Percentiles rank a stretch among this genome's conserved stretches.
phyloP scores from a whole-genome alignment of 2,329 filamentous ascomycete species.

The Penicillium janthinellum region DNA sequence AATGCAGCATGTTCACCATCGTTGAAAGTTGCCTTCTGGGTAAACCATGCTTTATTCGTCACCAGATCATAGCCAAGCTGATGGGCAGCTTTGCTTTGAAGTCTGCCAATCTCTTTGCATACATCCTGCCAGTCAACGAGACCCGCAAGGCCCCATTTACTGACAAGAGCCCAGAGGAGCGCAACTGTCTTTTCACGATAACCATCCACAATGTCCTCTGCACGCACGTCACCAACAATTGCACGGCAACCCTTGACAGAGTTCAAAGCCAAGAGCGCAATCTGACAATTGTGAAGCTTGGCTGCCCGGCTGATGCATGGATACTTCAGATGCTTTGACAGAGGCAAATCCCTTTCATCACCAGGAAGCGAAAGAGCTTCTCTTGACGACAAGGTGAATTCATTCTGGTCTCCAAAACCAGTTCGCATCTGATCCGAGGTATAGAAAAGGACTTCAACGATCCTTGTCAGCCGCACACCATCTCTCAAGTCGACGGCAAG shows the following conservation, averaged over 20 bases:
- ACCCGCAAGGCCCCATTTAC: conserved; percentile 56
- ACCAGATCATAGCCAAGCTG: conserved; percentile 20
- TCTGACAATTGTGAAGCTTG: conserved; percentile 61
- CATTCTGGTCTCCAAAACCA: conserved; percentile 44
- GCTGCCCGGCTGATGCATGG: conserved; percentile 58
- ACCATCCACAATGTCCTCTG: conserved; percentile 64
- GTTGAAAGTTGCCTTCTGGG: conserved; percentile 27
- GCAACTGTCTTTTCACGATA: conserved; percentile 66
- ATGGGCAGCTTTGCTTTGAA: conserved; percentile 35
- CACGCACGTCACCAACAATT: conserved; percentile 49
- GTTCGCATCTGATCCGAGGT: conserved; percentile 33
- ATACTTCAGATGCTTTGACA: conserved; percentile 61
- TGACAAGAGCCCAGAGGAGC: conserved; percentile 62
- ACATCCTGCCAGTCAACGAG: conserved; percentile 60
- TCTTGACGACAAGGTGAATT: conserved; percentile 49
- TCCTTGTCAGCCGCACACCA: conserved; percentile 60
- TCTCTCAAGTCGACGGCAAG: conserved; percentile 65
- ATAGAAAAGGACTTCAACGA: conserved; percentile 61
- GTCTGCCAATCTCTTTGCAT: conserved; percentile 52
- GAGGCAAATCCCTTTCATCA: conserved; percentile 45
- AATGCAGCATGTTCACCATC: conserved; percentile 40
- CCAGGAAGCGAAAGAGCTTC: conserved; percentile 43
- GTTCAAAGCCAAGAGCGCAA: conserved; percentile 58
- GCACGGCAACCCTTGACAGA: conserved; percentile 44
- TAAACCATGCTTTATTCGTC: conserved; percentile 23